Percentiles rank a stretch among this genome's conserved stretches.
Conservation (phyloP, 306 rosid genomes). For the Spatholobus suberectus region DNA sequence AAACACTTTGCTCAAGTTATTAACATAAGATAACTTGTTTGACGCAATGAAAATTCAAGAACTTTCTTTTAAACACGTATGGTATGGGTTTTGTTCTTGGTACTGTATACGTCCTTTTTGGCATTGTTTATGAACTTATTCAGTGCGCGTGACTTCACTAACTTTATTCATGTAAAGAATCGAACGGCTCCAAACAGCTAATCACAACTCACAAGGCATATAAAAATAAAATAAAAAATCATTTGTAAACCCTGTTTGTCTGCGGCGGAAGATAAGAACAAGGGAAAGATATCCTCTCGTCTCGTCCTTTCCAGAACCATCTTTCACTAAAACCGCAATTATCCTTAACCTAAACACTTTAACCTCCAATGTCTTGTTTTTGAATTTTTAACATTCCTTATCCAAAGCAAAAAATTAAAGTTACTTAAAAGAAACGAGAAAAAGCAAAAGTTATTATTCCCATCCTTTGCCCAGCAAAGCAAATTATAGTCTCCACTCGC, state of each 20-base stretch:
- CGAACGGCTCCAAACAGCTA: neutral
- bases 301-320: slow-evolving; percentile 56
- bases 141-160: slow-evolving; percentile 19
- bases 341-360: no score
- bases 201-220: neutral
- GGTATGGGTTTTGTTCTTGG: neutral
- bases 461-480: slow-evolving; percentile 43
- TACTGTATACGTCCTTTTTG: neutral
- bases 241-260: slow-evolving; percentile 26
- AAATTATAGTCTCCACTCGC: neutral
- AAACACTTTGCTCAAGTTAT: no score
- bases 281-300: slow-evolving; percentile 35
- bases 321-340: neutral
- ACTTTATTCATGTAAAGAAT: slow-evolving; percentile 15
- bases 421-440: neutral
- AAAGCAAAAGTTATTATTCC: neutral
- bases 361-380: neutral
- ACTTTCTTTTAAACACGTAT: neutral
- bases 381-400: neutral
- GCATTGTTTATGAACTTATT: neutral
- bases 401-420: slow-evolving; percentile 5
- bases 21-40: no score
- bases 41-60: neutral
- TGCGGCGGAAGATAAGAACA: slow-evolving; percentile 48
- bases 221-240: slow-evolving; percentile 33